Conservation (phyloP, 352 stramenopile genomes). For the Blastocystis sp. region DNA sequence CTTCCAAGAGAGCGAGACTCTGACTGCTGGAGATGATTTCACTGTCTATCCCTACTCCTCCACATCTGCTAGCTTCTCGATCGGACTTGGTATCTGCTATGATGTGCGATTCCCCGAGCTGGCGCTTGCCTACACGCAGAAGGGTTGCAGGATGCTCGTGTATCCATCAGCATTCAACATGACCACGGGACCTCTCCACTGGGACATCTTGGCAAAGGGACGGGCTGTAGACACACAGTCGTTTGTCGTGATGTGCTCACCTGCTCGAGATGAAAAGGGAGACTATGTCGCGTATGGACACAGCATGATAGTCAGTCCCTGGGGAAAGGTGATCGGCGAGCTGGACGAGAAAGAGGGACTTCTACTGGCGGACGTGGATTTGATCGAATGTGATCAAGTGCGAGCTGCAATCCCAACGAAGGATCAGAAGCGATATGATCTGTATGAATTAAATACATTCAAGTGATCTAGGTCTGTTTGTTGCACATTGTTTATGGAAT, state of each 20-base stretch:
- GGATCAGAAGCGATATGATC: constrained; percentile 36
- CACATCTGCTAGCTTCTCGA: constrained; percentile 77
- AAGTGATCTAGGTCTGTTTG: constrained; percentile 20
- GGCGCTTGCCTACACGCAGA: constrained; percentile 76
- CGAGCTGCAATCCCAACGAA: constrained; percentile 20
- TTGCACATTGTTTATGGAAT: not conserved
- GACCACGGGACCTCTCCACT: constrained; percentile 91
- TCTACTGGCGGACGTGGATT: constrained; percentile 29
- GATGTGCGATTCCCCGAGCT: constrained; percentile 99
- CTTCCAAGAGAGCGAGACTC: constrained; percentile 98
- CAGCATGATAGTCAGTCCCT: constrained; percentile 31
- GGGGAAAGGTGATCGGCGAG: constrained; percentile 34
- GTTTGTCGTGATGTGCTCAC: constrained; percentile 90
- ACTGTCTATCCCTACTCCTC: constrained; percentile 67
- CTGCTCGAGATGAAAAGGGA: constrained; percentile 80
- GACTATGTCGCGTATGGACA: constrained; percentile 59
- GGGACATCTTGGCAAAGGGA: constrained; percentile 92
- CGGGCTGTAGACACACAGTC: constrained; percentile 85
- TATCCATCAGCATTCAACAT: constrained; percentile 86
- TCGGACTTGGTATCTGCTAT: constrained; percentile 98
- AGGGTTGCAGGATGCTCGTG: constrained; percentile 75
- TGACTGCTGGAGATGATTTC: constrained; percentile 80
- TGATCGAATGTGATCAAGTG: not conserved
- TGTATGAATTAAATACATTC: constrained; percentile 51
- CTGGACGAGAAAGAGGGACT: constrained; percentile 55